Evolutionary conservation across 23 red algal species (phyloP), one percentile per base, ranked within the genome.

Genomic region (Gracilaria domingensis): DNA sequence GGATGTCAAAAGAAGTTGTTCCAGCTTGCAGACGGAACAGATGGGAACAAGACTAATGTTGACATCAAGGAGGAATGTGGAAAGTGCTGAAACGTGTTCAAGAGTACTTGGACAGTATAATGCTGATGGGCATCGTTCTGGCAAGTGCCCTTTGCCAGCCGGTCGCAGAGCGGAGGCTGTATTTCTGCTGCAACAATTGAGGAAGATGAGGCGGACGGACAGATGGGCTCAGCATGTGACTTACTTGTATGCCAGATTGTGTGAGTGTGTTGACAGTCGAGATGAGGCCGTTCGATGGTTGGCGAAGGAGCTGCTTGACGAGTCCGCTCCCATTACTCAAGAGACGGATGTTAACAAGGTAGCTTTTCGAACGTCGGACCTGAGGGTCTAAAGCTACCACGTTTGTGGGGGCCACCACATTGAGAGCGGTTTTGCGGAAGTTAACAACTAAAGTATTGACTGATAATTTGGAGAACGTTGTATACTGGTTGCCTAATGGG

Each of bases 261-360:
- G 88, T 58, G 88, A 92, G 54, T 92, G 88, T 75, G 88, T 92
- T 21, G 79, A 92, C 26, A 92, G 88, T 74, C 13, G 88, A 2
- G 88, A 92, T 54, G 88, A 92, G 30, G 88, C 88, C 6, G 79
- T 92, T 18, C 37, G 88, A 59, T 57, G 45, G 48, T 42, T 92
- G 28, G 88, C 88, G 0, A 58, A 71, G 51, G 86, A 89, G 23
- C 26, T 89, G 51, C 73, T 89, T 17, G 86, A 89, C 26, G 86
- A 60, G 32, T 62, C 72, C 16, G 86, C 86, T 26, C 69, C 69
- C 8, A 28, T 75, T 21, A 8, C 42, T 14, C 62, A 38, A 8
- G n/a, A 21, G 13, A 49, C 23, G 4, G 49, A 75, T 4, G 34
- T 64, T 11, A n/a, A 24, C 35, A n/a, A 53, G 50, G 66, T 5